Evolutionary conservation across 257 asterid species (phyloP), one percentile per base, ranked within the genome.

Genomic region (Rauvolfia tetraphylla): DNA sequence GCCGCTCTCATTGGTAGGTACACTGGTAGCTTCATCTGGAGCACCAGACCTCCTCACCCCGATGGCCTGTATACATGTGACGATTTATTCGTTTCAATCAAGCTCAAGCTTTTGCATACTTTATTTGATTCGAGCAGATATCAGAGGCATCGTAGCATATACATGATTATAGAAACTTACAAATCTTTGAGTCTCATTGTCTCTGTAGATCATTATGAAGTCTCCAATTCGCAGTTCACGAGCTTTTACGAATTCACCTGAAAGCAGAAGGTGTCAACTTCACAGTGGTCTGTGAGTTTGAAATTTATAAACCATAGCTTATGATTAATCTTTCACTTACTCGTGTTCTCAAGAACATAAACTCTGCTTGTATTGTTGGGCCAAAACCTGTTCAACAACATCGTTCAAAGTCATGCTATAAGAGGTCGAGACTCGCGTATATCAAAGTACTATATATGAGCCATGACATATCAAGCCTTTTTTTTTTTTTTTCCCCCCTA

Each of bases 291-390:
- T 12, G 13, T 49, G 5, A 46, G 8, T 41, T 41, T n/a, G n/a
- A n/a, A n/a, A n/a, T n/a, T n/a, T n/a, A n/a, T n/a, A n/a, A n/a
- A n/a, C n/a, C n/a, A n/a, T n/a, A n/a, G n/a, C n/a, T n/a, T n/a
- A n/a, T n/a, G 8, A 41, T 46, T 0, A 51, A 51, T 51, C 14
- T 14, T 59, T 63, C 7, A 66, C 72, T 78, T 33, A 68, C 82
- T 18, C 3, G 79, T 58, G 44, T 75, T 68, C 69, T 79, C 82
- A 5, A 79, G 63, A 42, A 79, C 79, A 23, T 73, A 75, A 1
- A 79, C 65, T 56, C 71, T 54, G 0, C 79, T 68, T 22, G 46
- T 1, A 44, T 79, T 74, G 44, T 79, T 79, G 23, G 68, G 63
- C 82, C 82, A 79, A 74, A 54, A 79, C 63, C 78, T 79, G 33